These are phyloP conservation scores for Mimosa pudica DNA, from an alignment of 306 rosid genomes.

Conservation along the genomic window DNA sequence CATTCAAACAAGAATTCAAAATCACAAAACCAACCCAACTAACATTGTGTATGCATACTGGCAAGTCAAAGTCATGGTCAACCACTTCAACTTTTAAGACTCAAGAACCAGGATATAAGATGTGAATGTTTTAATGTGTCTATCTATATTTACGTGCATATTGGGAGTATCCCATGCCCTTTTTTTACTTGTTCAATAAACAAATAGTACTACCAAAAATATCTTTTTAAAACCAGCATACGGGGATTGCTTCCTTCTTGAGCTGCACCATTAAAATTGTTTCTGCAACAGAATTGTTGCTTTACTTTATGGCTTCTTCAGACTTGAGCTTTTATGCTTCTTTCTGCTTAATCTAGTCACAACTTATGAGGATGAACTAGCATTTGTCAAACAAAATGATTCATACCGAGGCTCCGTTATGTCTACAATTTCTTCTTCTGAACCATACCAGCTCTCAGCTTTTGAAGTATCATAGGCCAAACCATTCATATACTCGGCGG, in stretches of 20 bases:
- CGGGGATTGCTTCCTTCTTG: slow-evolving; percentile 28
- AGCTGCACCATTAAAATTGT: not conserved
- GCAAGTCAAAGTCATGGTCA: slow-evolving; percentile 3
- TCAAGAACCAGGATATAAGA: not conserved
- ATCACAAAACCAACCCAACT: slow-evolving; percentile 41
- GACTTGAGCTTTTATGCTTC: slow-evolving; percentile 2
- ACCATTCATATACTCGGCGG: slow-evolving; percentile 54
- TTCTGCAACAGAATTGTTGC: slow-evolving; percentile 12
- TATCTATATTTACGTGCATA: slow-evolving; percentile 3
- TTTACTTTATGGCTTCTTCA: slow-evolving; percentile 5
- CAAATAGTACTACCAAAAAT: slow-evolving; percentile 7
- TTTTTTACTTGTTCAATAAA: slow-evolving; percentile 38
- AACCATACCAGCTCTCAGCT: slow-evolving; percentile 51
- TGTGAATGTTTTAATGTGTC: slow-evolving; percentile 1
- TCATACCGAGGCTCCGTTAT: slow-evolving; percentile 84
- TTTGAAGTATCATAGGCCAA: slow-evolving; percentile 55
- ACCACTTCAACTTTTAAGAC: not conserved
- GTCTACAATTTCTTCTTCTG: slow-evolving; percentile 75
- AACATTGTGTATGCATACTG: slow-evolving; percentile 32
- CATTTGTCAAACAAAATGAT: slow-evolving; percentile 62
- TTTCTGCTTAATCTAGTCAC: slow-evolving; percentile 15
- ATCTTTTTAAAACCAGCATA: slow-evolving; percentile 4
- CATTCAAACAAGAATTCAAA: slow-evolving; percentile 54
- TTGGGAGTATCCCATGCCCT: slow-evolving; percentile 26
- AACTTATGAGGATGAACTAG: slow-evolving; percentile 36